These are phyloP conservation scores for Fistulifera pelliculosa DNA, from an alignment of 108 stramenopile genomes.

Conservation along the genomic window DNA sequence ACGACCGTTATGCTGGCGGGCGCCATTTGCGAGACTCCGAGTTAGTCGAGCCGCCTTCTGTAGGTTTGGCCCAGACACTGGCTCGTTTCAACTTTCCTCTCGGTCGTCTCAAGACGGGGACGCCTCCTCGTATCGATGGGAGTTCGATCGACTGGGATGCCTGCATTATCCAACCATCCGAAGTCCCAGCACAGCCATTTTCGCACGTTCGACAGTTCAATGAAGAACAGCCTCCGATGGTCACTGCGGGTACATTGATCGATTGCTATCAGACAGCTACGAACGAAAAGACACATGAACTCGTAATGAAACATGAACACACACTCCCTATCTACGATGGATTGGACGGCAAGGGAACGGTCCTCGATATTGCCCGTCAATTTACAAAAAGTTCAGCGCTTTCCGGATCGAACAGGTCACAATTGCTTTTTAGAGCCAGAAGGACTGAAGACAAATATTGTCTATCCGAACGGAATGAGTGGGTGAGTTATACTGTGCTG, in stretches of 20 bases:
- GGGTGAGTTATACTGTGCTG: constrained; percentile 28
- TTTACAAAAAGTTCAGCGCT: constrained; percentile 93
- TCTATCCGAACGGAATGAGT: constrained; percentile 97
- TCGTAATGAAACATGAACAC: constrained; percentile 85
- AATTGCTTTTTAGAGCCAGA: constrained; percentile 97
- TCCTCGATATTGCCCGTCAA: constrained; percentile 93
- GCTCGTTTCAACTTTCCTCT: constrained; percentile 83
- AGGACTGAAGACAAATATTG: constrained; percentile 89
- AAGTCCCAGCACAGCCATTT: constrained; percentile 75
- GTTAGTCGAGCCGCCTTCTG: constrained; percentile 88
- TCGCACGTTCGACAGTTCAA: constrained; percentile 75
- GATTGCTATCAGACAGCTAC: constrained; percentile 77
- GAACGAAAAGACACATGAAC: constrained; percentile 83
- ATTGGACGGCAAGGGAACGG: constrained; percentile 84
- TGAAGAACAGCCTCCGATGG: constrained; percentile 62
- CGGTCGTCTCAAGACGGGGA: constrained; percentile 94
- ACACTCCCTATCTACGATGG: constrained; percentile 87
- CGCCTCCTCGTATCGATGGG: constrained; percentile 91
- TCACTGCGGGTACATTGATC: constrained; percentile 45
- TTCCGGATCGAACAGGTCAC: constrained; percentile 87
- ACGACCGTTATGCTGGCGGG: constrained; percentile 86
- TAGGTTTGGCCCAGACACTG: constrained; percentile 86
- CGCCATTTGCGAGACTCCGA: constrained; percentile 89
- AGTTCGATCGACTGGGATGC: constrained; percentile 89
- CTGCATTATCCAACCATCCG: constrained; percentile 78